Evolutionary conservation across 2,329 filamentous ascomycete genomes (phyloP).

Genomic region (Huntiella moniliformis): DNA sequence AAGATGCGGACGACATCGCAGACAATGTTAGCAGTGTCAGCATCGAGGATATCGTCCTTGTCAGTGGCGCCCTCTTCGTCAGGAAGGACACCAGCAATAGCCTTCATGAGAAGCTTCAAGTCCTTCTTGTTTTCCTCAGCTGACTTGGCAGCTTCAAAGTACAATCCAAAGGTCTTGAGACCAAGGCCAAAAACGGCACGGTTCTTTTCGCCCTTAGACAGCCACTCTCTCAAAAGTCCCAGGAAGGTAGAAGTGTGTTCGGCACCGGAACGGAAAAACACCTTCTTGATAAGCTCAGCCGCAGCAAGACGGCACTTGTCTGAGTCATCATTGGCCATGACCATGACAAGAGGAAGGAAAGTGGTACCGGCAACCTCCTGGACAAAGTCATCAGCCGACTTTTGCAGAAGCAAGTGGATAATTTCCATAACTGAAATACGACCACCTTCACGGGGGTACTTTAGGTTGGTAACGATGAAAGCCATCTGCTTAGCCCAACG

Average conservation of each 20-base stretch:
- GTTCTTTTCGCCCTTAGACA: conserved; percentile 53
- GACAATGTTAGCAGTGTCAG: conserved; percentile 56
- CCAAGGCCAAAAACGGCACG: conserved; percentile 50
- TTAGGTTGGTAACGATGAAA: conserved; percentile 78
- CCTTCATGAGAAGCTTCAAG: conserved; percentile 40
- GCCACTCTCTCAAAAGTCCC: conserved; percentile 52
- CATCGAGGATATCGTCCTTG: conserved; percentile 29
- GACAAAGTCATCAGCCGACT: conserved; percentile 62
- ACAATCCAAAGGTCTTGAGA: conserved; percentile 65
- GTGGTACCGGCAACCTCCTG: conserved; percentile 66
- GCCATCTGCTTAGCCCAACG: conserved; percentile 76
- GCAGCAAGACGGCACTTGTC: conserved; percentile 71
- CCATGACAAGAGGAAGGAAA: conserved; percentile 72
- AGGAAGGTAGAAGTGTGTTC: conserved; percentile 55
- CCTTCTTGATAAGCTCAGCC: conserved; percentile 56
- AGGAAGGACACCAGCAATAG: conserved; percentile 32
- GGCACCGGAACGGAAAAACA: conserved; percentile 60
- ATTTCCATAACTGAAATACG: conserved; percentile 87
- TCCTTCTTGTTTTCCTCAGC: conserved; percentile 47
- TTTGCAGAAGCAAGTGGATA: conserved; percentile 67
- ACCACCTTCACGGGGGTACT: conserved; percentile 76
- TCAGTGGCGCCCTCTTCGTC: conserved; percentile 24
- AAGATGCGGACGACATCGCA: conserved; percentile 52
- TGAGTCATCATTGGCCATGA: conserved; percentile 76
- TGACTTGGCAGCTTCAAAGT: conserved; percentile 51